A percentile compares a stretch with the other conserved stretches of the same genome.
These are phyloP conservation scores for Dothistroma septosporum DNA, from an alignment of 2,329 filamentous ascomycete genomes.

Conservation along the genomic window DNA sequence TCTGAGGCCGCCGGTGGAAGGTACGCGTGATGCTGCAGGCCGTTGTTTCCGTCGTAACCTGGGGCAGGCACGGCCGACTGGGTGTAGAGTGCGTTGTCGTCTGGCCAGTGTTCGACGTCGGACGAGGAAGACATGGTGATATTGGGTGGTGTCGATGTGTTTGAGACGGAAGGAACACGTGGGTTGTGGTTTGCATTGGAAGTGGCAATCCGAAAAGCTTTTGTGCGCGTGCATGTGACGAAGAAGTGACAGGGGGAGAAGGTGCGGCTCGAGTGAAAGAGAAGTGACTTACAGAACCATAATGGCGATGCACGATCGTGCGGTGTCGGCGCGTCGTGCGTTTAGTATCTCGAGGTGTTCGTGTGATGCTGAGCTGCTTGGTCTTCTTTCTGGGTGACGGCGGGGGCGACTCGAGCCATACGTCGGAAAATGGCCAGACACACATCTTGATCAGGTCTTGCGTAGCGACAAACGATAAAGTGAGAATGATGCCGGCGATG, in stretches of 20 bases:
- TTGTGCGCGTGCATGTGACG: neutral
- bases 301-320: neutral
- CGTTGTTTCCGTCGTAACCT: constrained; percentile 30
- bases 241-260: neutral
- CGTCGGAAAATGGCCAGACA: constrained; percentile 29
- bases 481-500: neutral
- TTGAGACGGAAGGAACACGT: neutral
- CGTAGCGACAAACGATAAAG: neutral
- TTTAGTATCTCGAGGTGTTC: neutral
- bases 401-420: constrained; percentile 24
- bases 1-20: constrained; percentile 14
- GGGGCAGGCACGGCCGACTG: constrained; percentile 13
- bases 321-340: neutral
- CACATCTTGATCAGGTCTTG: constrained; percentile 13
- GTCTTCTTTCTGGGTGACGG: constrained; percentile 9
- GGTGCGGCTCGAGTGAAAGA: constrained; percentile 2
- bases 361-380: neutral
- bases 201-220: neutral
- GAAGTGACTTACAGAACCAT: neutral
- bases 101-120: constrained; percentile 32
- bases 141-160: neutral
- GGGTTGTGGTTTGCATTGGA: neutral
- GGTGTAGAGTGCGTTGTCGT: constrained; percentile 21
- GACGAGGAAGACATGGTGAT: constrained; percentile 1
- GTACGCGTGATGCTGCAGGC: constrained; percentile 28